Evolutionary conservation across 2,329 filamentous ascomycete species (phyloP).

Genomic region (Xylaria sp.): DNA sequence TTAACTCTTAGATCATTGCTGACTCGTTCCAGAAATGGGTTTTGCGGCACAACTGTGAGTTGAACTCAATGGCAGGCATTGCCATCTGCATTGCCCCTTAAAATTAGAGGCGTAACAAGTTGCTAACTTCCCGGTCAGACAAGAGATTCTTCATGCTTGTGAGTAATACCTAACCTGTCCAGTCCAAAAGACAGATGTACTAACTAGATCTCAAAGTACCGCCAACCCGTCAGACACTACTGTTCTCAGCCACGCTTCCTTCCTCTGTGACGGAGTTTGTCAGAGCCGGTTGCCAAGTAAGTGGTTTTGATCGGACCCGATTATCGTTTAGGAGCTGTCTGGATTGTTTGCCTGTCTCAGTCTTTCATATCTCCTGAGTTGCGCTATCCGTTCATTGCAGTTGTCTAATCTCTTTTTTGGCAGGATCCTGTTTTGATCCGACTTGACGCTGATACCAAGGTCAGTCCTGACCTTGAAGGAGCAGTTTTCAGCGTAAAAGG

Average conservation of each 20-base stretch:
- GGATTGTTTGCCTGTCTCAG: background rate
- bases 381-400: background rate
- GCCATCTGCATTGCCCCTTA: background rate
- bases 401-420: constrained; percentile 37
- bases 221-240: constrained; percentile 74
- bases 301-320: background rate
- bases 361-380: background rate
- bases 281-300: constrained; percentile 57
- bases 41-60: constrained; percentile 91
- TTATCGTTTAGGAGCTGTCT: background rate
- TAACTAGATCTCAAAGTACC: constrained; percentile 48
- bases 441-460: constrained; percentile 89
- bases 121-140: constrained; percentile 35
- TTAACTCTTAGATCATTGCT: background rate
- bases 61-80: constrained; percentile 8
- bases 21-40: constrained; percentile 64
- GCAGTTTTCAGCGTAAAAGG: constrained; percentile 93
- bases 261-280: constrained; percentile 95
- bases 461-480: constrained; percentile 91
- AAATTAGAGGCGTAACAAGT: background rate
- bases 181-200: constrained; percentile 47
- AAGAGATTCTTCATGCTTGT: constrained; percentile 19
- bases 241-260: constrained; percentile 93
- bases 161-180: background rate
- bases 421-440: constrained; percentile 89